phyloP scores from a whole-genome alignment of 768 basidiomycete species.

The Amanita jacksonii region DNA sequence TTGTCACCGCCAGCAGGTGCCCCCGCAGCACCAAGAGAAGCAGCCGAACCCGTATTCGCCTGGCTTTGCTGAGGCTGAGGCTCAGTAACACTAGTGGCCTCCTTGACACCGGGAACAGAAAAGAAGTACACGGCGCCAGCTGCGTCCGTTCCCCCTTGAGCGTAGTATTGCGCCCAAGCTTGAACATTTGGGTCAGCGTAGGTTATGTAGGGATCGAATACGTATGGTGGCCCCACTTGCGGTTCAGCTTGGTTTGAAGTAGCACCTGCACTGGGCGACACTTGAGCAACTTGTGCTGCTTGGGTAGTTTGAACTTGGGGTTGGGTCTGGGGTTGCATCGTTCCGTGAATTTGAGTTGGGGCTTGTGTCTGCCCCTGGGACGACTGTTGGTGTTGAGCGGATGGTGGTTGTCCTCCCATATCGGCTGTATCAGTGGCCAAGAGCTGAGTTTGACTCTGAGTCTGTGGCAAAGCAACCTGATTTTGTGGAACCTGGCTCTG shows the following conservation, averaged over 20 bases:
- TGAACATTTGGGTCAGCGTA: slow-evolving; percentile 78
- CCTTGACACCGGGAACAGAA: slow-evolving; percentile 66
- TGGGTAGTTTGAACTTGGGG: slow-evolving; percentile 8
- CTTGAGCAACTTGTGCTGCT: slow-evolving; percentile 5
- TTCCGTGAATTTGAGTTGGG: not conserved
- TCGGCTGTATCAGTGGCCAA: no score
- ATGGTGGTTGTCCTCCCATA: no score
- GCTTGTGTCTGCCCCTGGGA: not conserved
- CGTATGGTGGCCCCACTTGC: slow-evolving; percentile 37
- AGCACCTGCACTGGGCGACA: no score
- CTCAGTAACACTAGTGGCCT: slow-evolving; percentile 17
- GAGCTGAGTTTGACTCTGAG: slow-evolving; percentile 18
- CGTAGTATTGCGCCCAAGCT: slow-evolving; percentile 83
- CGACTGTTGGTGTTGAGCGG: slow-evolving; percentile 14
- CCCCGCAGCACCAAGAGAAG: not conserved
- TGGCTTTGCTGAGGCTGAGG: slow-evolving; percentile 14
- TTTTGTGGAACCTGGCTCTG: slow-evolving; percentile 5
- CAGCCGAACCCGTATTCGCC: slow-evolving; percentile 2
- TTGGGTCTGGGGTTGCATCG: slow-evolving; percentile 17
- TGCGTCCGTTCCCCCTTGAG: slow-evolving; percentile 63
- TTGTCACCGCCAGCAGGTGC: not conserved
- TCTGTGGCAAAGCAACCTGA: slow-evolving; percentile 13
- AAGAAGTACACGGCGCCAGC: slow-evolving; percentile 78
- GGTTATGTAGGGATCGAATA: slow-evolving; percentile 53
- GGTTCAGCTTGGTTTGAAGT: slow-evolving; percentile 19